A percentile compares a stretch with the other conserved stretches of the same genome.
These are phyloP conservation scores for Anisogramma anomala DNA, from an alignment of 2,329 filamentous ascomycete genomes.

Conservation along the genomic window DNA sequence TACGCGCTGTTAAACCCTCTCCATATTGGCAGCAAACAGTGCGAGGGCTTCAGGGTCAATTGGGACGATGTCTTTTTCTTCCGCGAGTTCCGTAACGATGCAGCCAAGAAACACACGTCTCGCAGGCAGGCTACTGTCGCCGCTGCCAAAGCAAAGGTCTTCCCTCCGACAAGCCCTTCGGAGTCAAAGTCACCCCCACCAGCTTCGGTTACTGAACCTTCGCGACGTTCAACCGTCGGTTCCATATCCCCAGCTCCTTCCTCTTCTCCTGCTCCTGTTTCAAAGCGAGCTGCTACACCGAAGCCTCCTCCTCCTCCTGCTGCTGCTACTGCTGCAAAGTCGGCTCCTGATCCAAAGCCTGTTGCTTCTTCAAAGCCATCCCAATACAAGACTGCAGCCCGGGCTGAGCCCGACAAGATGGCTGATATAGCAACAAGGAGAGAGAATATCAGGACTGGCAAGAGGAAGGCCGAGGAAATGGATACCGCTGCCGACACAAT, in stretches of 20 bases:
- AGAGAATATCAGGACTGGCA: not conserved
- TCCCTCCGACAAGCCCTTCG: not conserved
- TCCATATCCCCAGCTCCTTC: no score
- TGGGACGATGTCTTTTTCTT: conserved; percentile 7
- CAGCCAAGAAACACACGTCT: not conserved
- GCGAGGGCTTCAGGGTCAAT: conserved; percentile 3
- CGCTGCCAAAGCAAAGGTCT: not conserved
- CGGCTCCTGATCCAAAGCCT: no score
- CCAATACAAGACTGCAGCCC: not conserved
- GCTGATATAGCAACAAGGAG: no score
- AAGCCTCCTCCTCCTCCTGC: no score
- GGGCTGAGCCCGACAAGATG: not conserved
- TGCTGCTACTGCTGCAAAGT: no score
- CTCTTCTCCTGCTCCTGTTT: no score
- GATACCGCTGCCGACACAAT: not conserved
- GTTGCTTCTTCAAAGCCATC: not conserved
- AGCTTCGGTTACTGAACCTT: not conserved
- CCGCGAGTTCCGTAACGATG: conserved; percentile 3
- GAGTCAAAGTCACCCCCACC: not conserved
- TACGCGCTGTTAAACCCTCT: not conserved
- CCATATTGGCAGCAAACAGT: not conserved
- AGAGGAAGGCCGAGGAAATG: not conserved
- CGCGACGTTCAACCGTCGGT: not conserved
- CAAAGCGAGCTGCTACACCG: no score
- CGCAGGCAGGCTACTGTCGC: not conserved